phyloP scores from a whole-genome alignment of 139 green algal species.

The Closterium sp. region DNA sequence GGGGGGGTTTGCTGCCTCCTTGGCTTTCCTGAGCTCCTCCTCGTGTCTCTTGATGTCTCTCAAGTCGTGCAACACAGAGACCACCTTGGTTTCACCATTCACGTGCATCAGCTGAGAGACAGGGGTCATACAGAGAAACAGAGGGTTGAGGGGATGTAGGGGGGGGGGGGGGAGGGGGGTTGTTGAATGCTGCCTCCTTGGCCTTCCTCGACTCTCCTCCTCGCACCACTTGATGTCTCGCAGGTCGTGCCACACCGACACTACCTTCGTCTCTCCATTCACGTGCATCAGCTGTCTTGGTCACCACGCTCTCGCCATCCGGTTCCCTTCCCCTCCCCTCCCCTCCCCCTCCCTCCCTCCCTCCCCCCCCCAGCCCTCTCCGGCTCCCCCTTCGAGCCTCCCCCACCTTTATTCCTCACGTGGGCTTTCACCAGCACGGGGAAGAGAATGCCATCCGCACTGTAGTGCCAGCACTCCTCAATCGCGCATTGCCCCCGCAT shows the following conservation, averaged over 20 bases:
- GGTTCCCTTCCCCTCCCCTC: too few relatives aligned
- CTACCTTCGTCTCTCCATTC: background rate
- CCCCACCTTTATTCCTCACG: too few relatives aligned
- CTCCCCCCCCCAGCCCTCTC: too few relatives aligned
- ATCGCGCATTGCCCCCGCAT: too few relatives aligned
- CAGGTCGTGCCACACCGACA: background rate
- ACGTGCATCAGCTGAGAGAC: background rate
- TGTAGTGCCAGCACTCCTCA: background rate
- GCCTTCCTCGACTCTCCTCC: conserved; percentile 1
- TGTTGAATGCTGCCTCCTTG: background rate
- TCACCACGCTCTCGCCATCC: too few relatives aligned
- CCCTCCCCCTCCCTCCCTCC: too few relatives aligned
- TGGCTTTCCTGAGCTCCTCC: conserved; percentile 3
- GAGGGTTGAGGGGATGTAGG: too few relatives aligned
- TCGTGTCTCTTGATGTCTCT: background rate
- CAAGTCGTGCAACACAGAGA: background rate
- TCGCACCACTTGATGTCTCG: background rate
- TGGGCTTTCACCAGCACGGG: background rate
- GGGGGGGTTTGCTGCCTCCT: background rate
- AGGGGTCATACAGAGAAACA: too few relatives aligned
- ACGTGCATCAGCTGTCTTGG: too few relatives aligned
- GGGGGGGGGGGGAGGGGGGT: too few relatives aligned
- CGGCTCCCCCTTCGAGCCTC: too few relatives aligned
- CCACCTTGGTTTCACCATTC: background rate
- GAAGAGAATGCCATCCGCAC: background rate